Base-by-base conservation (phyloP, 805 yeast genomes). In the Hanseniaspora lindneri region DNA sequence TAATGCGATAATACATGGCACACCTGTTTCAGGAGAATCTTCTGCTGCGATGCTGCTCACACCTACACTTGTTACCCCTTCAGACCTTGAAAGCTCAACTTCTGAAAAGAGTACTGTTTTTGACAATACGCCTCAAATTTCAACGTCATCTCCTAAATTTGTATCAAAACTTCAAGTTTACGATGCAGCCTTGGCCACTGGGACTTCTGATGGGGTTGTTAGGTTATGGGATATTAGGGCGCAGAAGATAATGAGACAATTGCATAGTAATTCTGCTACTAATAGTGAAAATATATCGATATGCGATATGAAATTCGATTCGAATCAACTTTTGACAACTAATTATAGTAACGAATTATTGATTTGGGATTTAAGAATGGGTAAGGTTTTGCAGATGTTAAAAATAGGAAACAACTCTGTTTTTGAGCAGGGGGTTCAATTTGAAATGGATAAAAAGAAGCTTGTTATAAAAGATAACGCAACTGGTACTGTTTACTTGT, bases 181-280 rank as follows among this genome's bases (percentile, higher is more conserved):
- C 56, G 85, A 80, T 56, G 83, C 85, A 0, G 89, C 88, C 0
- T 64, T 82, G 54, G 89, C 89, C 0, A 76, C 86, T 0, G 92
- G 89, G 44, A 78, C 87, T 0, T 76, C 76, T 16, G 89, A 82
- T 61, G 89, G 89, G 1, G 60, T 77, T 6, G 85, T 82, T 1
- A 64, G 92, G 47, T 64, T 82, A 20, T 82, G 89, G 88, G 92
- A 82, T 63, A 61, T 82, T 52, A 69, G 92, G 56, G 68, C 76
- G 21, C 86, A 86, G 3, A 80, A 76, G 53, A 79, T 78, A 16
- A 75, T 77, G 39, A 65, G 81, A 53, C 68, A 37, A 13, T 34
- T 46, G 20, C 16, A n/a, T 14, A 30, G 43, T 14, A 28, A 3
- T 8, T 8, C 10, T 9, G 30, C 16, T 13, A 3, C 27, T 10